Percentiles rank a stretch among this genome's conserved stretches.
phyloP scores from a whole-genome alignment of 2,329 filamentous ascomycete species.

The Hypomyces rosellus region DNA sequence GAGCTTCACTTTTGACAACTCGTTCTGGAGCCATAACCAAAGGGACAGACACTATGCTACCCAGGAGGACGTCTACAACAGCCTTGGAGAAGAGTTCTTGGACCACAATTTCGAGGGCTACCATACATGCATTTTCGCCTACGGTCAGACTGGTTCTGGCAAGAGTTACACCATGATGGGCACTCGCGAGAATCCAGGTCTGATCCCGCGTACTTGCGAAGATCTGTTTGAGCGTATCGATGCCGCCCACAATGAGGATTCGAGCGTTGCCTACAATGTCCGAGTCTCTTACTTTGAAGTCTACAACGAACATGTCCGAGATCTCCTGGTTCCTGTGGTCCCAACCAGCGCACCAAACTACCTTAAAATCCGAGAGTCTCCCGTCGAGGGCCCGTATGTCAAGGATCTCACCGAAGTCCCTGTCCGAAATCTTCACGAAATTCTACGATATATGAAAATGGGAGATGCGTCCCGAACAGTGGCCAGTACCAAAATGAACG shows the following conservation, averaged over 20 bases:
- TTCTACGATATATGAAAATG: conserved; percentile 82
- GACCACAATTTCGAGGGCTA: conserved; percentile 99
- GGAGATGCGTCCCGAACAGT: conserved; percentile 84
- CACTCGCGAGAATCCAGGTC: conserved; percentile 70
- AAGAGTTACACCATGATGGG: conserved; percentile 99
- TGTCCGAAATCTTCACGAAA: conserved; percentile 79
- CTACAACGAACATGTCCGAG: conserved; percentile 98
- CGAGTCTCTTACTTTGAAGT: conserved; percentile 98
- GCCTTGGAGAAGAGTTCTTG: conserved; percentile 89
- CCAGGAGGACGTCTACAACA: conserved; percentile 91
- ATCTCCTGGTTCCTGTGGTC: conserved; percentile 71
- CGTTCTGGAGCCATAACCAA: conserved; percentile 90
- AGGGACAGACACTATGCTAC: conserved; percentile 79
- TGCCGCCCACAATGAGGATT: conserved; percentile 65
- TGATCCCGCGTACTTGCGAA: conserved; percentile 93
- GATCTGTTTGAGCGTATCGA: conserved; percentile 94
- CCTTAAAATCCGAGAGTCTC: conserved; percentile 94
- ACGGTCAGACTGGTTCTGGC: conserved; percentile 93
- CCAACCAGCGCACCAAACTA: conserved; percentile 75
- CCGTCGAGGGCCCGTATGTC: conserved; percentile 90
- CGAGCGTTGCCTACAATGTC: conserved; percentile 94
- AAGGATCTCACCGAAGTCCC: conserved; percentile 93
- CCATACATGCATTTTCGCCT: conserved; percentile 98
- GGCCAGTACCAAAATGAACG: conserved; percentile 98
- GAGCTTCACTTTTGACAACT: conserved; percentile 92